A percentile compares a stretch with the other conserved stretches of the same genome.
phyloP scores from a whole-genome alignment of 73 alveolate species.

The Blepharisma japonicum region DNA sequence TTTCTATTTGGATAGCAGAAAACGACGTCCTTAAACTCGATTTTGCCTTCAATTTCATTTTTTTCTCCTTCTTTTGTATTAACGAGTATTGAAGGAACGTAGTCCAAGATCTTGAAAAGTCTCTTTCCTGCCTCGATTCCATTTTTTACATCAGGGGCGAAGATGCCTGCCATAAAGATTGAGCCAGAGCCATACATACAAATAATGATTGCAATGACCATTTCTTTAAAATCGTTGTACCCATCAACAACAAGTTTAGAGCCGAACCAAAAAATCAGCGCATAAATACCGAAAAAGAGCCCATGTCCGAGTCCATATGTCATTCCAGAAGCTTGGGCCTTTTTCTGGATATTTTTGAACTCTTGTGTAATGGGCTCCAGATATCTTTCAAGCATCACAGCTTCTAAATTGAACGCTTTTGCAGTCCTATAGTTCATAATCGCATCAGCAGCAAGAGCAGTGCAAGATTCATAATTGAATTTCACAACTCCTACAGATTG shows the following conservation, averaged over 20 bases:
- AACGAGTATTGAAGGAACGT: not conserved
- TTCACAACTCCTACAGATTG: not conserved
- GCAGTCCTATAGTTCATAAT: constrained; percentile 54
- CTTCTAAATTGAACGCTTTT: constrained; percentile 45
- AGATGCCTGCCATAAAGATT: not conserved
- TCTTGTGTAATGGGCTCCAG: not conserved
- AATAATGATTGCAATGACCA: not conserved
- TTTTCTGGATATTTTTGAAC: not conserved
- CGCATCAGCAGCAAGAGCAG: constrained; percentile 56
- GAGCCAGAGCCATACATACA: not conserved
- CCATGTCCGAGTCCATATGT: constrained; percentile 37
- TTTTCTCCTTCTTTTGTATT: not conserved
- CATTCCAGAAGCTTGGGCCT: constrained; percentile 22
- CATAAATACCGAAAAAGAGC: constrained; percentile 37
- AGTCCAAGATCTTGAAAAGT: constrained; percentile 45
- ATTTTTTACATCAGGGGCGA: constrained; percentile 23
- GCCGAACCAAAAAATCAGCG: constrained; percentile 50
- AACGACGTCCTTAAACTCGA: constrained; percentile 69
- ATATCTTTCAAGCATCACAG: constrained; percentile 32
- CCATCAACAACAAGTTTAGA: constrained; percentile 33
- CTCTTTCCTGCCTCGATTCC: constrained; percentile 51
- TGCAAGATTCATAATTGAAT: constrained; percentile 35
- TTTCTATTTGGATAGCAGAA: constrained; percentile 79
- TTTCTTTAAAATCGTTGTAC: not conserved
- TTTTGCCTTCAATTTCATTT: constrained; percentile 63